Base-by-base conservation (phyloP, 371 early-diverging fungal genomes). In the Rhizomucor pusillus region DNA sequence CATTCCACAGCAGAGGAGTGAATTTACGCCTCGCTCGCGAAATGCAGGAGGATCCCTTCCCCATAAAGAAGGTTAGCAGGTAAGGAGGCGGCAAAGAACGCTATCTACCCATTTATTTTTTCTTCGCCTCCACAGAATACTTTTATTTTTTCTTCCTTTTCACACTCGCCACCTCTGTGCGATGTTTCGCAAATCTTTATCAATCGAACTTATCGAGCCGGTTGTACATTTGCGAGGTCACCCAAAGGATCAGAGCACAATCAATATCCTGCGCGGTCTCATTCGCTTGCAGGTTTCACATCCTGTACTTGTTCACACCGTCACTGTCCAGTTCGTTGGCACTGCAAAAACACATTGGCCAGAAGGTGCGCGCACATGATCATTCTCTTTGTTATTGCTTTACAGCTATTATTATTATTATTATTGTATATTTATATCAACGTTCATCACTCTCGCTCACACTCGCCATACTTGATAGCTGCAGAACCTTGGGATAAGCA, bases 281-380 rank as follows among this genome's bases (percentile, higher is more conserved):
- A 63, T 74, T 43, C 59, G 66, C 10, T 48, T 74, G 34, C 43
- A 59, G 33, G 47, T 63, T 20, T 51, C 61, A 20, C 62, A 60
- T 22, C 49, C 65, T 2, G 29, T 48, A 10, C 47, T 62, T 39
- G 54, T 74, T 10, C 62, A 70, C 19, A 50, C 57, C 19, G 59
- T 74, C 47, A 65, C 57, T 5, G 49, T 74, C n/a, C 63, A 66
- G 29, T 70, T 74, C 24, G 44, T 70, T 43, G 74, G 74, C 4
- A 56, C 60, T n/a, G 68, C 68, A 16, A 74, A 70, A 50, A 74
- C 74, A 16, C 29, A 70, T 0, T 74, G 74, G 74, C 74, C 74
- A 14, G 74, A 70, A 66, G 70, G 71, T 67, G n/a, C n/a, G n/a
- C n/a, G n/a, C n/a, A n/a, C n/a, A n/a, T n/a, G 57, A 34, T 14